Percentiles rank a stretch among this genome's conserved stretches.
Evolutionary conservation across 148 eudicot species (phyloP).

Genomic region (Chenopodium album): DNA sequence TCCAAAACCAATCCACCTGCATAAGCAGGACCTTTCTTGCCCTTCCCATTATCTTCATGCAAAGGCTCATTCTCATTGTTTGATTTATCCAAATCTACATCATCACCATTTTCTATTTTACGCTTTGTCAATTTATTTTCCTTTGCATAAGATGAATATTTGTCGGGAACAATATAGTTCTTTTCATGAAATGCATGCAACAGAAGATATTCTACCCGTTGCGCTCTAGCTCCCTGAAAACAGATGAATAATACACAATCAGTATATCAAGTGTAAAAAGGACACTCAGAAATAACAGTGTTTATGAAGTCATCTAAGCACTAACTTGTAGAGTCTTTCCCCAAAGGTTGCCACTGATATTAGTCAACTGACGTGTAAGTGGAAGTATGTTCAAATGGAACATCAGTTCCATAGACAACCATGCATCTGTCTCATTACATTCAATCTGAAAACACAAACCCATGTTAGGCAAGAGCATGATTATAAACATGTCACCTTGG

Average conservation of each 20-base stretch:
- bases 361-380: constrained; percentile 92
- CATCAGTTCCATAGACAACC: constrained; percentile 98
- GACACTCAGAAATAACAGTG: constrained; percentile 7
- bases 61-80: constrained; percentile 50
- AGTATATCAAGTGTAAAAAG: not conserved
- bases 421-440: constrained; percentile 94
- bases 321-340: constrained; percentile 96
- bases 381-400: constrained; percentile 96
- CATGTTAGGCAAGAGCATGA: constrained; percentile 4
- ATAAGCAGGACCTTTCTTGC: constrained; percentile 88
- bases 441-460: constrained; percentile 61
- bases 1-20: constrained; percentile 97
- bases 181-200: constrained; percentile 93
- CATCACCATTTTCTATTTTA: constrained; percentile 53
- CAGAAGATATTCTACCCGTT: constrained; percentile 92
- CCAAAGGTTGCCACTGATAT: constrained; percentile 98
- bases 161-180: constrained; percentile 93
- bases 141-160: constrained; percentile 56
- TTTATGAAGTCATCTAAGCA: constrained; percentile 2
- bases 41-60: constrained; percentile 50
- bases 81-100: constrained; percentile 37
- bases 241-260: constrained; percentile 9
- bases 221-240: constrained; percentile 96
- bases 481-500: not conserved
- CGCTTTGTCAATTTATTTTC: constrained; percentile 68